Evolutionary conservation across 2,329 filamentous ascomycete genomes (phyloP), one percentile per base, ranked within the genome.

Genomic region (Aspergillus latus): DNA sequence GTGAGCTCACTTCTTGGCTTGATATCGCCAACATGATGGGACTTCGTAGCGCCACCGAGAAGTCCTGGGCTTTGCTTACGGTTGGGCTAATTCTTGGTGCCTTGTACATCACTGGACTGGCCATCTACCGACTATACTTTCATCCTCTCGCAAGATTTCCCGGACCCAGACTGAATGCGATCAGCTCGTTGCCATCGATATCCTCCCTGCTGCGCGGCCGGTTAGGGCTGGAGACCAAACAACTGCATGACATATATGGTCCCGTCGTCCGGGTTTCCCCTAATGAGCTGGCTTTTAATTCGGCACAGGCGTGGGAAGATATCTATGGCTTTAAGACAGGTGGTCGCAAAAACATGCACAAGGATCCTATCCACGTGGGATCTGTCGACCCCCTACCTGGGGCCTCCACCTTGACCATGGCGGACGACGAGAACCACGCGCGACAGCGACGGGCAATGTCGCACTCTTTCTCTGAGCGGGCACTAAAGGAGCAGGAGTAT

Each of bases 211-310:
- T 59, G 7, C 28, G 39, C 16, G 61, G 62, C 15, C 37, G 56
- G 16, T 40, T 60, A 4, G 52, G 52, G 5, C 36, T 58, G 4
- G 10, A 34, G 13, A 50, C 56, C 21, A 49, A 48, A 11, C 39
- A 58, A 39, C 59, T 46, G 2, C 71, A 73, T 44, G 51, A 62
- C 10, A 54, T 61, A 42, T 72, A 74, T 45, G 71, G 72, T 6
- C 61, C 64, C 5, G 55, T 71, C 2, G 63, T 76, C 2, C 68
- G 71, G 5, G 59, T 75, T 8, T 62, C 66, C 1, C 72, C 71
- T 0, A 66, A 70, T 10, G 68, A 74, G 57, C 62, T 76, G 7
- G 65, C 68, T 54, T 73, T 76, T 61, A 63, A 62, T 46, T 62
- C 69, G 40, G 59, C 63, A 2, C 62, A 67, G 46, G 70, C 73